phyloP scores from a whole-genome alignment of 2,329 filamentous ascomycete species.

The Beauveria brongniartii region DNA sequence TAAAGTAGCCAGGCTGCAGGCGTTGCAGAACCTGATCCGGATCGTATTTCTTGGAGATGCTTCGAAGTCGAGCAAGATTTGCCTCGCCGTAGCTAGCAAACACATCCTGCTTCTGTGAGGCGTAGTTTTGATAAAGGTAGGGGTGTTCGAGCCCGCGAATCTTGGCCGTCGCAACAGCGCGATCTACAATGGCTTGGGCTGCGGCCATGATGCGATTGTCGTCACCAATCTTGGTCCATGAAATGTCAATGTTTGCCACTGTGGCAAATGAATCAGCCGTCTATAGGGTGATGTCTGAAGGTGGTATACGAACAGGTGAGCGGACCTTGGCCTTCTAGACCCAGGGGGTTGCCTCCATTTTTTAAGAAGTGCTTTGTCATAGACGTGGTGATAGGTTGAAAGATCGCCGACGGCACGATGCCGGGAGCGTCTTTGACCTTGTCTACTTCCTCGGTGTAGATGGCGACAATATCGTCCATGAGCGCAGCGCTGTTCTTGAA shows the following conservation, averaged over 20 bases:
- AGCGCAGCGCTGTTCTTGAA: slow-evolving; percentile 14
- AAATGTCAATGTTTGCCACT: slow-evolving; percentile 19
- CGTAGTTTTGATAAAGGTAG: slow-evolving; percentile 40
- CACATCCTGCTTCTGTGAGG: slow-evolving; percentile 31
- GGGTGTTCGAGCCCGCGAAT: slow-evolving; percentile 25
- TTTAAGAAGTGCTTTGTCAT: slow-evolving; percentile 27
- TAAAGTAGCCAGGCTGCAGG: slow-evolving; percentile 32
- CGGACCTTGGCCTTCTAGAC: slow-evolving; percentile 20
- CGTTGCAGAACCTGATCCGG: slow-evolving; percentile 27
- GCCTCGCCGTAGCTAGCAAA: slow-evolving; percentile 31
- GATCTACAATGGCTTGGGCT: slow-evolving; percentile 20
- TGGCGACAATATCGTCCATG: slow-evolving; percentile 18
- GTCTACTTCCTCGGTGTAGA: slow-evolving; percentile 18
- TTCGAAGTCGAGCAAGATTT: slow-evolving; percentile 26
- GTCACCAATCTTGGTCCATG: slow-evolving; percentile 22
- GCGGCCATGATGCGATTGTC: slow-evolving; percentile 25
- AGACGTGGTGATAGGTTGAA: slow-evolving; percentile 34
- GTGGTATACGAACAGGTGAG: slow-evolving; percentile 14
- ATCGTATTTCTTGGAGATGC: slow-evolving; percentile 29
- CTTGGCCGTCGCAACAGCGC: slow-evolving; percentile 21
- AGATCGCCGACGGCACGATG: slow-evolving; percentile 20
- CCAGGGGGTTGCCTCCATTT: slow-evolving; percentile 25
- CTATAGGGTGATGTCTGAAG: neutral
- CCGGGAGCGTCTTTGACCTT: slow-evolving; percentile 16
- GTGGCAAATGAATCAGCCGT: neutral